These are phyloP conservation scores for Pestalotiopsis sp. DNA, from an alignment of 2,329 filamentous ascomycete genomes.

Conservation along the genomic window DNA sequence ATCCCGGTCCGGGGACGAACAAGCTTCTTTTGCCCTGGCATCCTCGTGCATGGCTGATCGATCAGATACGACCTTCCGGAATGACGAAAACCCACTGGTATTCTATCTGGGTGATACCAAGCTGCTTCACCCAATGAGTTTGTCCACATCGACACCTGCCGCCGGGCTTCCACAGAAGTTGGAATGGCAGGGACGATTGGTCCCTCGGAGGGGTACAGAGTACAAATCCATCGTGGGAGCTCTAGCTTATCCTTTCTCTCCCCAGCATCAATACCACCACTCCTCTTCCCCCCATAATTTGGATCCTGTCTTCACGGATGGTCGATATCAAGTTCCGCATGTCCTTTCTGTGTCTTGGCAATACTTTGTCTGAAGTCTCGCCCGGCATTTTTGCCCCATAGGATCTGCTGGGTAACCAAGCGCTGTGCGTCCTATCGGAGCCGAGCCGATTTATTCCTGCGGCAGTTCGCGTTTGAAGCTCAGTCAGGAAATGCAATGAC, in stretches of 20 bases:
- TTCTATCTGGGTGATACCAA: neutral
- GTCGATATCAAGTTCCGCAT: neutral
- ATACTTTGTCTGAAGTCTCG: neutral
- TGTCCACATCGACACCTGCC: neutral
- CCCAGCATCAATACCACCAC: no score
- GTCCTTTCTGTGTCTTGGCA: neutral
- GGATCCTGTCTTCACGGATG: neutral
- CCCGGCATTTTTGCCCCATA: neutral
- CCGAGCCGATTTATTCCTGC: constrained; percentile 1
- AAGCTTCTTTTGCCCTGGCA: neutral
- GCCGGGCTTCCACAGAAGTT: neutral
- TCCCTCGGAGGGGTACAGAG: no score
- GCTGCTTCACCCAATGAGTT: neutral
- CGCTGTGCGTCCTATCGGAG: neutral
- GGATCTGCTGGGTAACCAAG: constrained; percentile 4
- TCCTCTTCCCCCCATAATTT: neutral
- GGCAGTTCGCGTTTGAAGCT: constrained; percentile 6
- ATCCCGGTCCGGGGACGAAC: constrained; percentile 6
- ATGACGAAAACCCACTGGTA: neutral
- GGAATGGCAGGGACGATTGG: no score
- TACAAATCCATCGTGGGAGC: no score
- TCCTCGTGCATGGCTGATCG: constrained; percentile 18
- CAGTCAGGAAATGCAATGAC: neutral
- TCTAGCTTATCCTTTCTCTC: no score
- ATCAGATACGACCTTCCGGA: constrained; percentile 12